Base-by-base conservation (phyloP, 768 basidiomycete species). In the Sporobolomyces phaffii region DNA sequence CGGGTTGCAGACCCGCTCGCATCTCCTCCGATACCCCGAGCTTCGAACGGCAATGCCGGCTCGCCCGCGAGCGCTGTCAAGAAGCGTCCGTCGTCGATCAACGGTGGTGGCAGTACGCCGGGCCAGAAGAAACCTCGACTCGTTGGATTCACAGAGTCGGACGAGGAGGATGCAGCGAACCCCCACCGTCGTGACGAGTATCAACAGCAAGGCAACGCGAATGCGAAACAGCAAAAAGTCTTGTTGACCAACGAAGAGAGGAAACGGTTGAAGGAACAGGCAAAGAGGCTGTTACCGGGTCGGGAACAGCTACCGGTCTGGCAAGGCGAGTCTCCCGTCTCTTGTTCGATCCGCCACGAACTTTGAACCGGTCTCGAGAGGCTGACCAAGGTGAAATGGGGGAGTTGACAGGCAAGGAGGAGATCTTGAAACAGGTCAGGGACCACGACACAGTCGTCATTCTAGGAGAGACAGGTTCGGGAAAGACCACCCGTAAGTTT, bases 401-500 rank as follows among this genome's bases (percentile, higher is more conserved):
- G 29, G 29, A 33, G 4, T 17, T 13, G 10, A 3, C 70, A 90
- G 91, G 89, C 62, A 85, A 82, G 75, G 87, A 89, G 28, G 85
- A 86, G 33, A 81, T 94, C 33, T 78, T 91, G 33, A 81, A 84
- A 63, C 86, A 86, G 77, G 86, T 94, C 57, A 78, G 79, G 34
- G 82, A 85, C 69, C 87, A 90, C 80, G 88, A 91, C 76, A 87
- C 91, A 10, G 89, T 87, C 1, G 85, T 98, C 48, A 83, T 99
- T 13, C 83, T 99, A 3, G 96, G 93, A 43, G 96, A 99, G 79
- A 98, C 96, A 0, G 96, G 96, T 17, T 96, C 92, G 24, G 96
- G 96, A 69, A 99, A 99, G 80, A 94, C 94, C 0, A 99, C 96
- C 53, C 94, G 94, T 94, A 78, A 74, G 91, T 86, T n/a, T n/a